Base-by-base conservation (phyloP, 305 asterid genomes). In the Solanum aculeatissimum region DNA sequence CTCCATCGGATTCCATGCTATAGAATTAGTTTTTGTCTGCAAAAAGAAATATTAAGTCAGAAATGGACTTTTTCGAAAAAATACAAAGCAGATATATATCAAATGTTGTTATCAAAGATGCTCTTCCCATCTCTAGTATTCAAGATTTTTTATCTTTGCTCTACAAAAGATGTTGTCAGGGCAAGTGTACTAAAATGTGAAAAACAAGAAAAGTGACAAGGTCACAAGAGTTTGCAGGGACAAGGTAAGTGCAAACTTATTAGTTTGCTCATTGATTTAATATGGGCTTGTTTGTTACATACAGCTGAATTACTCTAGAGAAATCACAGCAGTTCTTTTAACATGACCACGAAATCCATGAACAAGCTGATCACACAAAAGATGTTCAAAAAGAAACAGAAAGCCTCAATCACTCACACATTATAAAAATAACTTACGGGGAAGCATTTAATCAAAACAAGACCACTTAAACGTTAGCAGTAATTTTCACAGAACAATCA, bases 1-100 rank as follows among this genome's bases (percentile, higher is more conserved):
- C 90, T 96, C 99, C 98, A 94, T 91, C 7, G 99, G 99, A 82
- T 96, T 96, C 98, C 99, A 96, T 2, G 98, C 94, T 81, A 95
- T 90, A 43, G 98, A 93, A 90, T 96, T 96, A 63, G 97, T 93
- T 90, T 91, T 95, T 49, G 96, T 96, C 99, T 96, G 97, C 80
- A 45, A 83, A 75, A 85, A 47, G 49, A 85, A 45, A 89, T 45
- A 80, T 21, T 15, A 70, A 84, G 47, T 87, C 65, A 89, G 83
- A 82, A 75, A 58, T 32, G 32, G 65, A 60, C 42, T 21, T 11
- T 68, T 45, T 79, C 1, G 21, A 57, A 45, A 43, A 51, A 23
- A 19, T 27, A 32, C 78, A 81, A 53, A 49, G 42, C 12, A 51
- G 83, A 38, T 43, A 14, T 14, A 47, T 49, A 42, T 6, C 54